Base-by-base conservation (phyloP, 371 early-diverging fungal genomes). In the Smittium culicis region DNA sequence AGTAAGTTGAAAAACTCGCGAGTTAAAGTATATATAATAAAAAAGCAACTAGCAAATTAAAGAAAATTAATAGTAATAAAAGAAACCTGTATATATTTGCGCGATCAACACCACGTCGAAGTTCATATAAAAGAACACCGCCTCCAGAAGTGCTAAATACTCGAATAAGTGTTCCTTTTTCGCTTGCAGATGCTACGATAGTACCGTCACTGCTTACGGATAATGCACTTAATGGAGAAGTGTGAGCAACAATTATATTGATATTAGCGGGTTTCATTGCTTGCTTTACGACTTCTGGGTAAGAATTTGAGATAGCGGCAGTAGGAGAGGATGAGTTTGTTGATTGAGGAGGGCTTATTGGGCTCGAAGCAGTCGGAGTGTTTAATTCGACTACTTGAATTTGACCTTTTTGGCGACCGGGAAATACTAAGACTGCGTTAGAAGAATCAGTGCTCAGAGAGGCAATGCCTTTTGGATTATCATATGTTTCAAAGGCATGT, bases 121-220 rank as follows among this genome's bases (percentile, higher is more conserved):
- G 82, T 72, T 96, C 95, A 65, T 91, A 80, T 31, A 77, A 65
- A 62, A 89, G 70, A n/a, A 87, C 78, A 33, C 84, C 79, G 32
- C 90, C 88, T 11, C 89, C 83, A 34, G 81, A 68, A 0, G 90
- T 83, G 73, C 91, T 87, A 70, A 90, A 96, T 3, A 96, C 89
- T 29, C 96, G 82, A 33, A 96, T 88, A 35, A 96, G 75, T 1
- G 96, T 96, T 16, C 95, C 96, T 74, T 90, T 90, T 54, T 88
- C 89, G 56, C 89, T 88, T 30, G 92, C 88, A 31, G 86, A 86
- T 35, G 91, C 92, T 58, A 89, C 83, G 75, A 83, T 84, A 30
- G 85, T 78, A 30, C 92, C 92, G 45, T 89, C 88, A 17, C 77
- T 69, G 67, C 87, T 89, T 34, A 94, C 76, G 0, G 93, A 85